phyloP scores from a whole-genome alignment of 1,284 basidiomycete species.

The Singerocomus inundabilis region DNA sequence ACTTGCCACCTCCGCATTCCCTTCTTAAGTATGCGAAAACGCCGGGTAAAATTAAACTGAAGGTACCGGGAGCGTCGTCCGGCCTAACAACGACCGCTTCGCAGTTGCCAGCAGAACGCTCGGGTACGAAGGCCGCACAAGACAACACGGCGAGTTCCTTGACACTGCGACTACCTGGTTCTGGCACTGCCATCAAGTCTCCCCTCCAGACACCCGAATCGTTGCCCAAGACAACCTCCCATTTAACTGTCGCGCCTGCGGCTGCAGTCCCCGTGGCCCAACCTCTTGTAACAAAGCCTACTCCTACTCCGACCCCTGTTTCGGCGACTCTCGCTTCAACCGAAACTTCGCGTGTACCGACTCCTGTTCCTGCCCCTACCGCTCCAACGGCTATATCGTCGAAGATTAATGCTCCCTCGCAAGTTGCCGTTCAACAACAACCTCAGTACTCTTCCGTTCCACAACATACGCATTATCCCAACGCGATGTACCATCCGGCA shows the following conservation, averaged over 20 bases:
- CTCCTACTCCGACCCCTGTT: slow-evolving; percentile 17
- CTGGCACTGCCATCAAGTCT: slow-evolving; percentile 19
- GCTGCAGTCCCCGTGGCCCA: slow-evolving; percentile 16
- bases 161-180: slow-evolving; percentile 33
- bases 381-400: slow-evolving; percentile 17
- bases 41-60: slow-evolving; percentile 65
- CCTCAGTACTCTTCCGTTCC: slow-evolving; percentile 22
- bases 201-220: slow-evolving; percentile 21
- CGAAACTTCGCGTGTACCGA: slow-evolving; percentile 22
- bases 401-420: slow-evolving; percentile 30
- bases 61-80: slow-evolving; percentile 42
- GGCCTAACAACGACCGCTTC: slow-evolving; percentile 9
- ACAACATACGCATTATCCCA: slow-evolving; percentile 44
- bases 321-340: slow-evolving; percentile 24
- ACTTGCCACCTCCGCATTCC: slow-evolving; percentile 62
- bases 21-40: slow-evolving; percentile 60
- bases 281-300: slow-evolving; percentile 16
- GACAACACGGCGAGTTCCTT: slow-evolving; percentile 25
- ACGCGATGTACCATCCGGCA: slow-evolving; percentile 44
- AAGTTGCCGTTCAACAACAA: slow-evolving; percentile 33
- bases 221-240: slow-evolving; percentile 20
- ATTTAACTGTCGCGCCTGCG: slow-evolving; percentile 23
- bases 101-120: slow-evolving; percentile 14
- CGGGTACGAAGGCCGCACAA: slow-evolving; percentile 21
- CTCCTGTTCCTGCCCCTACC: slow-evolving; percentile 18